A percentile compares a stretch with the other conserved stretches of the same genome.
Conservation (phyloP, 2,329 filamentous ascomycete species). For the Tolypocladium ovalisporum region DNA sequence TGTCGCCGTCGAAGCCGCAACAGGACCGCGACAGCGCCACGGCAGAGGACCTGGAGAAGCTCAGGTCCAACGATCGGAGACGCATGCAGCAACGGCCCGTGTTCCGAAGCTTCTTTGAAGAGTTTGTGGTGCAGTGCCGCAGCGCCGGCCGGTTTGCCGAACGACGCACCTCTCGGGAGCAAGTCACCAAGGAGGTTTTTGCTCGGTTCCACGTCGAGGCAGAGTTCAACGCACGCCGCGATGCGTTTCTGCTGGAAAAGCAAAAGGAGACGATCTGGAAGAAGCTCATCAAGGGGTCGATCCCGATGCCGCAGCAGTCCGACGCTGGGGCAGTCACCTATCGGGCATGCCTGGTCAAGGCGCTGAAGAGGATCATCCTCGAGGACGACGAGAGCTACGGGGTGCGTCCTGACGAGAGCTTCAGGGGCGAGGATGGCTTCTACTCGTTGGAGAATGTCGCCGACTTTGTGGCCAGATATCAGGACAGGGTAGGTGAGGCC, state of each 20-base stretch:
- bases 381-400: slow-evolving; percentile 29
- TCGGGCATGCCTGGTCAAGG: slow-evolving; percentile 25
- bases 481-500: slow-evolving; percentile 23
- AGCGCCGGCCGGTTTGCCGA: slow-evolving; percentile 23
- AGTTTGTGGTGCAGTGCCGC: slow-evolving; percentile 47
- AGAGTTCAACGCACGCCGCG: slow-evolving; percentile 32
- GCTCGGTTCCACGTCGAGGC: slow-evolving; percentile 31
- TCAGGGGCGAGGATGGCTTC: slow-evolving; percentile 27
- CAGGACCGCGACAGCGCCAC: slow-evolving; percentile 1
- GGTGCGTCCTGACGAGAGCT: slow-evolving; percentile 10
- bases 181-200: slow-evolving; percentile 43
- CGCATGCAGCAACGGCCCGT: slow-evolving; percentile 43
- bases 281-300: slow-evolving; percentile 27
- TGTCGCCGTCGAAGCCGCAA: slow-evolving; percentile 14
- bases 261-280: slow-evolving; percentile 32
- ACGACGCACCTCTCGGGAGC: slow-evolving; percentile 23
- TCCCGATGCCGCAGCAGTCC: slow-evolving; percentile 13
- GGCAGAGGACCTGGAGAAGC: slow-evolving; percentile 18
- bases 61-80: slow-evolving; percentile 45
- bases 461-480: slow-evolving; percentile 28
- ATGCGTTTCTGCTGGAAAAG: slow-evolving; percentile 27
- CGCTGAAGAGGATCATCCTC: slow-evolving; percentile 39
- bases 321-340: slow-evolving; percentile 14
- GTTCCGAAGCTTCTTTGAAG: slow-evolving; percentile 50
- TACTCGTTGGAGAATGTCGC: slow-evolving; percentile 30